Percentiles rank a stretch among this genome's conserved stretches.
Evolutionary conservation across 306 rosid species (phyloP).

Genomic region (Morella rubra): DNA sequence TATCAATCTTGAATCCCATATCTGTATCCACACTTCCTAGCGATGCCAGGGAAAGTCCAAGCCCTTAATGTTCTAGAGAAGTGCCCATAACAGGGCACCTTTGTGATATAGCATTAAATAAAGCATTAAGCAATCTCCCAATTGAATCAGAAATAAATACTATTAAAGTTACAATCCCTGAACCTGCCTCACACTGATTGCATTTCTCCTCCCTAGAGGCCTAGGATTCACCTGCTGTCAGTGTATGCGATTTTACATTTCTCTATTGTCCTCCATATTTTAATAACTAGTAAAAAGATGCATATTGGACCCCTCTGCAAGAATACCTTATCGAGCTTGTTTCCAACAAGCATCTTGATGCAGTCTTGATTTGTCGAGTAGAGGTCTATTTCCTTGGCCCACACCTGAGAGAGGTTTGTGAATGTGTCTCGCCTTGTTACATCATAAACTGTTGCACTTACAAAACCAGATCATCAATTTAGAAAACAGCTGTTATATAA

Average conservation of each 20-base stretch:
- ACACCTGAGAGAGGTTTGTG: slow-evolving; percentile 84
- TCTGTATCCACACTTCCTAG: not conserved
- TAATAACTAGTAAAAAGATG: too few species aligned
- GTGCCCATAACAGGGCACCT: not conserved
- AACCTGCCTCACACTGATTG: not conserved
- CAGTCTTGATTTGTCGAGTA: slow-evolving; percentile 95
- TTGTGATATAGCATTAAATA: not conserved
- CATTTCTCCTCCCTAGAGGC: not conserved
- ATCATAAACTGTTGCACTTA: slow-evolving; percentile 67
- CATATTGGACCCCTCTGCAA: not conserved
- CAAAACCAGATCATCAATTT: slow-evolving; percentile 21
- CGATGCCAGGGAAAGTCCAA: not conserved
- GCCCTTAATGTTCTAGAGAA: not conserved
- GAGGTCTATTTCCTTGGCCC: slow-evolving; percentile 96
- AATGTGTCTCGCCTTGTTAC: slow-evolving; percentile 91
- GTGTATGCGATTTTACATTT: too few species aligned
- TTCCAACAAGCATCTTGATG: slow-evolving; percentile 98
- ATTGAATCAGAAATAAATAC: not conserved
- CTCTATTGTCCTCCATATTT: too few species aligned
- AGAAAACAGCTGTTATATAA: slow-evolving; percentile 6
- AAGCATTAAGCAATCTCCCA: not conserved
- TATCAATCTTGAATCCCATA: not conserved
- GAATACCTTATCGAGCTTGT: slow-evolving; percentile 93
- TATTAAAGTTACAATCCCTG: too few species aligned
- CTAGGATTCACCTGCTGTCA: not conserved